Percentiles rank a stretch among this genome's conserved stretches.
Conservation (phyloP, 257 asterid species). For the Capsicum rhomboideum region DNA sequence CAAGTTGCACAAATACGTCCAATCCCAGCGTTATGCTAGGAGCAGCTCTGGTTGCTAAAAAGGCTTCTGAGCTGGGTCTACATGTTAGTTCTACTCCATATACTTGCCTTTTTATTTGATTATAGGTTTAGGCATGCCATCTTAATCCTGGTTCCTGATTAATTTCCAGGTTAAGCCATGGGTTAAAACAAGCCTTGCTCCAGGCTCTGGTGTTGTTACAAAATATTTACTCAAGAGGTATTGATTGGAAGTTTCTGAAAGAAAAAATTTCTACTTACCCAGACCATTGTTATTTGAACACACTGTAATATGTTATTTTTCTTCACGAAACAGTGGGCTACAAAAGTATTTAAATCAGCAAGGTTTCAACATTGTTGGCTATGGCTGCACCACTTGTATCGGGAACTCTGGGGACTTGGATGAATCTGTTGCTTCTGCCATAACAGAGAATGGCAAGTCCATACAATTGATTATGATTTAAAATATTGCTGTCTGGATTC, state of each 20-base stretch:
- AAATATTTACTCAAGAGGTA: slow-evolving; percentile 82
- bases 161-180: slow-evolving; percentile 81
- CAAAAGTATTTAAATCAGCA: slow-evolving; percentile 74
- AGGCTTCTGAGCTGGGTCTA: slow-evolving; percentile 83
- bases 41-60: slow-evolving; percentile 89
- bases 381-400: slow-evolving; percentile 95
- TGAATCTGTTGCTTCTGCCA: slow-evolving; percentile 76
- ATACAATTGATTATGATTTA: neutral
- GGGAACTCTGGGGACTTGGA: slow-evolving; percentile 93
- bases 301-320: neutral
- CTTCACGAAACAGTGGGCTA: slow-evolving; percentile 55
- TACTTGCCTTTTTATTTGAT: neutral
- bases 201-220: slow-evolving; percentile 93
- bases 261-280: neutral
- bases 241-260: neutral
- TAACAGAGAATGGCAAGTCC: slow-evolving; percentile 70
- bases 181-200: slow-evolving; percentile 97
- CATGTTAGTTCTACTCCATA: slow-evolving; percentile 33
- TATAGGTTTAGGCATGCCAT: slow-evolving; percentile 3
- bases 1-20: slow-evolving; percentile 96
- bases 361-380: slow-evolving; percentile 90
- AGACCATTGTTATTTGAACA: neutral
- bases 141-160: slow-evolving; percentile 9
- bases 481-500: neutral
- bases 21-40: slow-evolving; percentile 99